Percentiles rank a stretch among this genome's conserved stretches.
Evolutionary conservation across 805 yeast species (phyloP).

Genomic region (Ogataea kodamae): DNA sequence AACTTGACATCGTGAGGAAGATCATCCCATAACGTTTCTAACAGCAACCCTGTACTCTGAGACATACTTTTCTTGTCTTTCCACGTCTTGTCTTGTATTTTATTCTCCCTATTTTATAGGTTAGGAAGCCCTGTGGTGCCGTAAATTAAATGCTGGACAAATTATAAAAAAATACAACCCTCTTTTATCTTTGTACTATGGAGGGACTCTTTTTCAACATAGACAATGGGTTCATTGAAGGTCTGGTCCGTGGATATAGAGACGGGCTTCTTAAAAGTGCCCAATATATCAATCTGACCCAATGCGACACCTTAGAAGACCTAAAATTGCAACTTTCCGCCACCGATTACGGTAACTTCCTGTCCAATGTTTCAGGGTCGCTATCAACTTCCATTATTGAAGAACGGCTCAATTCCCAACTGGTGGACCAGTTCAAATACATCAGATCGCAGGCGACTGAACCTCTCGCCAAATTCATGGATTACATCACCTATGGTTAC

Average conservation of each 20-base stretch:
- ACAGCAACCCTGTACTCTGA: constrained; percentile 28
- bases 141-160: neutral
- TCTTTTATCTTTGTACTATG: too few species aligned
- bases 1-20: constrained; percentile 23
- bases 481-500: constrained; percentile 90
- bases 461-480: constrained; percentile 77
- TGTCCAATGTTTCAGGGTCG: constrained; percentile 78
- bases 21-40: constrained; percentile 35
- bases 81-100: too few species aligned
- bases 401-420: constrained; percentile 66
- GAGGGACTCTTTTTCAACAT: constrained; percentile 92
- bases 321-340: constrained; percentile 90
- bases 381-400: constrained; percentile 85
- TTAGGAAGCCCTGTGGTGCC: too few species aligned
- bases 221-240: constrained; percentile 89
- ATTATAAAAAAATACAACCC: too few species aligned
- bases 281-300: constrained; percentile 90
- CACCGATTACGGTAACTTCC: constrained; percentile 91
- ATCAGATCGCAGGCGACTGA: constrained; percentile 80
- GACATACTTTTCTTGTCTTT: constrained; percentile 1
- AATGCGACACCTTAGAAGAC: constrained; percentile 94
- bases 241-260: constrained; percentile 90
- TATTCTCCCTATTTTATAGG: too few species aligned
- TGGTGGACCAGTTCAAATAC: constrained; percentile 82
- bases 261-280: constrained; percentile 71